Base-by-base conservation (phyloP, 306 rosid species). In the Alnus rubra region DNA sequence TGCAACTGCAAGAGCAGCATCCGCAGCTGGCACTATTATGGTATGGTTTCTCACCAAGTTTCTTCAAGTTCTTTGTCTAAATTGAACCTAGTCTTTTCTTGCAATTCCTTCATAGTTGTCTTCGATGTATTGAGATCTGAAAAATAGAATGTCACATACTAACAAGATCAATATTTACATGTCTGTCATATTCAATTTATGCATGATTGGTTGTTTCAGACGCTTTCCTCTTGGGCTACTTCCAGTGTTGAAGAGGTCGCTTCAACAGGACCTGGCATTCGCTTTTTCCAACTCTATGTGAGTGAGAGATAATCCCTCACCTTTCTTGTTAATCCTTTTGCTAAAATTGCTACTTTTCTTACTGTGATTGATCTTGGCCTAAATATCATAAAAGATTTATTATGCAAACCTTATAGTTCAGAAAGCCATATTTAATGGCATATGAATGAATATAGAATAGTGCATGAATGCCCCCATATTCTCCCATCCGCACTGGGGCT, bases 241-340 rank as follows among this genome's bases (percentile, higher is more conserved):
- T 96, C 99, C 70, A 96, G 98, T 82, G 93, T 89, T n/a, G 96
- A 96, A 86, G 99, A 96, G 89, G 99, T 96, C 47, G 94, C 98
- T 45, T 96, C 98, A 74, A 96, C 99, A 1, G 99, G 99, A 84
- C 98, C 99, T 30, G 99, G 99, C 64, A 90, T 96, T 84, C 96
- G 99, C 74, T 96, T 96, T 86, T 93, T 96, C 89, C 99, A 96
- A 86, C 96, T 96, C 72, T 96, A 91, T 88, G 99, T 90, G 69
- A 87, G 96, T 68, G 11, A 18, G 15, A 39, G 14, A 68, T 68
- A 49, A 68, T 8, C 51, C 13, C 80, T 54, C 65, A 4, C 52
- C 82, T 79, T 80, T 11, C 77, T 58, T 45, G 42, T n/a, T 81
- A 55, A 23, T 62, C 1, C 13, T 10, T 67, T 67, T 67, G 31